phyloP scores from a whole-genome alignment of 164 flowering plant genomes.

The Magnolia changhungtana region DNA sequence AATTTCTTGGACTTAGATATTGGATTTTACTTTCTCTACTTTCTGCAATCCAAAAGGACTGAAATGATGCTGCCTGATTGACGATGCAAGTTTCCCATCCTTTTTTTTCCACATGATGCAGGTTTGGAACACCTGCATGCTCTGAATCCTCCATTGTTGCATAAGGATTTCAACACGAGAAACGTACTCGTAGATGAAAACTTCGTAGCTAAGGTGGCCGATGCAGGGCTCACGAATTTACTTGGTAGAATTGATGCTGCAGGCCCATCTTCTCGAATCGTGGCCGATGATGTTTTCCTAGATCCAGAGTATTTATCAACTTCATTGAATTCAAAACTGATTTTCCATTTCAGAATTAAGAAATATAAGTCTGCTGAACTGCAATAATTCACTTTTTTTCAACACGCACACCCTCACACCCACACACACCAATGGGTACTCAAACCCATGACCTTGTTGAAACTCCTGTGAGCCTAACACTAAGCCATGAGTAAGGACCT shows the following conservation, averaged over 20 bases:
- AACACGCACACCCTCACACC: no score
- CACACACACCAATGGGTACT: no score
- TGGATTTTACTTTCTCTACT: no score
- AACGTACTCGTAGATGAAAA: conserved; percentile 94
- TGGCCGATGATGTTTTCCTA: conserved; percentile 66
- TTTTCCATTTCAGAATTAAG: no score
- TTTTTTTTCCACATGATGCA: conserved; percentile 26
- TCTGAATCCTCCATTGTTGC: conserved; percentile 71
- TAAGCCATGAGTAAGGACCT: no score
- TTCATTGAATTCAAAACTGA: not conserved
- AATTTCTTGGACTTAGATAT: not conserved
- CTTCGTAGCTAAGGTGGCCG: conserved; percentile 83
- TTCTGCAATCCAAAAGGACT: not conserved
- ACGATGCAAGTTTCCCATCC: conserved; percentile 7
- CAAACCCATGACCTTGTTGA: no score
- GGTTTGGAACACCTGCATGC: conserved; percentile 87
- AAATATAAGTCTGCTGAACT: no score
- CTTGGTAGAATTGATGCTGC: conserved; percentile 61
- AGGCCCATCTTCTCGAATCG: conserved; percentile 62
- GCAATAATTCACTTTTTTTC: no score
- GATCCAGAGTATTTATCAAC: conserved; percentile 67
- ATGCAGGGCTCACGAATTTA: conserved; percentile 78
- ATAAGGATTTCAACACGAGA: conserved; percentile 81
- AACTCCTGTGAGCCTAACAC: no score
- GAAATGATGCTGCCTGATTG: not conserved